Base-by-base conservation (phyloP, 2,329 filamentous ascomycete genomes). In the Lizonia empirigonia region DNA sequence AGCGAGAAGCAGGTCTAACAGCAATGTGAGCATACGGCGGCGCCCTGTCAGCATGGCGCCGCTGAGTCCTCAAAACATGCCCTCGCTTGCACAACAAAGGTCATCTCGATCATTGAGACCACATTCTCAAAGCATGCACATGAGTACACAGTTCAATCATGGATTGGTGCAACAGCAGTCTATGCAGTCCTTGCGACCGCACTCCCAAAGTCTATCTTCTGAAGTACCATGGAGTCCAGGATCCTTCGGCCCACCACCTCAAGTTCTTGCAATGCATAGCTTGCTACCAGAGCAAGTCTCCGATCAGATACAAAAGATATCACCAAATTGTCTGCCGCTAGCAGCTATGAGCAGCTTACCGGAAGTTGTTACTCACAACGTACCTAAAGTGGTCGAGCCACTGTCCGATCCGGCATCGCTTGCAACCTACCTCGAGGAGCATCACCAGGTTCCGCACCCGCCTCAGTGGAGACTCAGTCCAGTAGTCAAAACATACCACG, bases 381-480 rank as follows among this genome's bases (percentile, higher is more conserved):
- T 22, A 12, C 15, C 38, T 2, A 5, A 2, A 16, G 16, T 15
- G 5, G 12, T 13, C 4, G 22, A 53, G 9, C 9, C 51, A 19
- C 40, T 46, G 18, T 44, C 50, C 18, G 56, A 62, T 18, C 50
- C 62, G 18, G 26, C 22, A 1, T 55, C 57, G 5, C 15, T 69
- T 37, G 51, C 65, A 8, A 22, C 44, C 10, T 68, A 70, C 50
- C 55, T 72, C 1, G 69, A 72, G 39, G 32, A 55, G 22, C 51
- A 71, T 39, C 60, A 60, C 4, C 62, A 69, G 41, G 60, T 68
- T 2, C 67, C 69, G 3, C 65, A 68, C 41, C 69, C 69, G 7
- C 62, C 63, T 27, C 68, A 70, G 40, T 72, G 69, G 69, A 48
- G 34, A 9, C 60, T 65, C 6, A 45, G 56, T 13, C 62, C 68